phyloP scores from a whole-genome alignment of 306 rosid genomes.

The Acacia acuminata region DNA sequence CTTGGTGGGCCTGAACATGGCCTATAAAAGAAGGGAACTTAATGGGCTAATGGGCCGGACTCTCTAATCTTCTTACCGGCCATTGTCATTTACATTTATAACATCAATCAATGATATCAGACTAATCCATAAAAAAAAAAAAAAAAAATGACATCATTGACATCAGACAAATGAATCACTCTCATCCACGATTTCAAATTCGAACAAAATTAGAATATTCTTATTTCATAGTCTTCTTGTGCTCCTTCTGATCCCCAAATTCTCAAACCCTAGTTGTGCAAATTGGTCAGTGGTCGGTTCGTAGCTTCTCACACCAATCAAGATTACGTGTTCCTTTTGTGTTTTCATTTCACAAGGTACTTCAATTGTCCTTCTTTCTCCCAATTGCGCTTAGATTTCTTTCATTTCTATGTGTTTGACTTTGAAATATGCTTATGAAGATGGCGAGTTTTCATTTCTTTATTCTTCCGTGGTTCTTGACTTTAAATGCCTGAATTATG shows the following conservation, averaged over 20 bases:
- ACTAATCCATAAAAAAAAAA: no score
- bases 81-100: not conserved
- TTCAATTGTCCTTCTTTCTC: not conserved
- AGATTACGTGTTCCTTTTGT: not conserved
- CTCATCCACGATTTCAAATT: slow-evolving; percentile 22
- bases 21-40: not conserved
- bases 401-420: slow-evolving; percentile 4
- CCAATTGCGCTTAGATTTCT: not conserved
- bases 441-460: not conserved
- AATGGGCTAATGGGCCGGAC: not conserved
- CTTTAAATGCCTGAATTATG: not conserved
- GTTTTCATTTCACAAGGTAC: slow-evolving; percentile 24
- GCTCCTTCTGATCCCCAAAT: slow-evolving; percentile 23
- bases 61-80: not conserved
- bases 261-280: slow-evolving; percentile 30
- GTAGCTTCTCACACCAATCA: not conserved
- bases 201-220: slow-evolving; percentile 46
- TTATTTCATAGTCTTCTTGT: slow-evolving; percentile 34
- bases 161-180: not conserved
- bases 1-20: not conserved
- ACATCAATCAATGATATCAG: not conserved
- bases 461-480: not conserved
- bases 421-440: not conserved
- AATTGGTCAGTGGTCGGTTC: not conserved
- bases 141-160: no score